phyloP scores from a whole-genome alignment of 345 rosid genomes.

The Turnera subulata region DNA sequence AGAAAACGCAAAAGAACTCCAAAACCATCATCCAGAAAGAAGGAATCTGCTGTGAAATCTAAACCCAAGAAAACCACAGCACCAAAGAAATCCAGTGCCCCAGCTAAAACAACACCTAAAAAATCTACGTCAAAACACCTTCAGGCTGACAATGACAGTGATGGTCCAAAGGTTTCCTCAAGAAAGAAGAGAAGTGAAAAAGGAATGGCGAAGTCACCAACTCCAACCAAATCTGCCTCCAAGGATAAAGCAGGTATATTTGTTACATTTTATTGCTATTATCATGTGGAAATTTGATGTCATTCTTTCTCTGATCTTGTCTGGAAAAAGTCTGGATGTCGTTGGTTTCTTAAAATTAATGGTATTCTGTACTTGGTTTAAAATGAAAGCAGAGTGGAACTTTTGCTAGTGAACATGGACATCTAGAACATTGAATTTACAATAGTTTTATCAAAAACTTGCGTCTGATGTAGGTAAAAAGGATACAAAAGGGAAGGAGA shows the following conservation, averaged over 20 bases:
- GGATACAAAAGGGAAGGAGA: slow-evolving; percentile 55
- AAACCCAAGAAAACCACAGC: slow-evolving; percentile 44
- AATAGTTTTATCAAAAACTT: not conserved
- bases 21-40: slow-evolving; percentile 40
- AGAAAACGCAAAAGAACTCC: slow-evolving; percentile 49
- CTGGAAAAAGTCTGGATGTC: too few species aligned
- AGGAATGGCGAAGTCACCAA: slow-evolving; percentile 37
- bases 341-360: too few species aligned
- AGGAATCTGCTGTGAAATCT: slow-evolving; percentile 51
- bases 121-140: slow-evolving; percentile 39
- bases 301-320: not conserved
- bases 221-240: slow-evolving; percentile 46
- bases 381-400: too few species aligned
- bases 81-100: slow-evolving; percentile 38
- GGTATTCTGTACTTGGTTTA: too few species aligned
- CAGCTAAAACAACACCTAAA: slow-evolving; percentile 48
- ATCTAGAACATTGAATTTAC: too few species aligned
- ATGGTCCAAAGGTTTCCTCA: slow-evolving; percentile 53
- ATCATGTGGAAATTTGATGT: not conserved
- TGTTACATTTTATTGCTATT: not conserved
- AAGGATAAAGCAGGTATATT: slow-evolving; percentile 65
- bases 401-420: too few species aligned
- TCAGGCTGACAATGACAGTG: slow-evolving; percentile 55
- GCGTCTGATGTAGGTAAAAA: slow-evolving; percentile 37
- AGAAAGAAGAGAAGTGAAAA: slow-evolving; percentile 51